Percentiles rank a stretch among this genome's conserved stretches.
Evolutionary conservation across 495 filamentous ascomycete species (phyloP).

Genomic region (Darksidea phi): DNA sequence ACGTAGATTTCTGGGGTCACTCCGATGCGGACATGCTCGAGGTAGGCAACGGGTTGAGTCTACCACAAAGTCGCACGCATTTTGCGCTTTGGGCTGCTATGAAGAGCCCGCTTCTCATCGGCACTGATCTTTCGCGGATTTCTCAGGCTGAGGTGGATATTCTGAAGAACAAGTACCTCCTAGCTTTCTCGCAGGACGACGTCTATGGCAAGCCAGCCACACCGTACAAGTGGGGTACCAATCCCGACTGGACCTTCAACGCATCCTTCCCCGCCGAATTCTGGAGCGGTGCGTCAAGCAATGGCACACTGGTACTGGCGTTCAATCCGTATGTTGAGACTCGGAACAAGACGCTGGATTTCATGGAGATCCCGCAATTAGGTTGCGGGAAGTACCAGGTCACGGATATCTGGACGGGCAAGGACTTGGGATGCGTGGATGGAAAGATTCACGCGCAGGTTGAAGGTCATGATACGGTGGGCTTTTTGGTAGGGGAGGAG

Average conservation of each 20-base stretch:
- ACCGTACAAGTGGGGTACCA: constrained; percentile 67
- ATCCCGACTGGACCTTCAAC: constrained; percentile 62
- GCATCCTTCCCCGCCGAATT: constrained; percentile 59
- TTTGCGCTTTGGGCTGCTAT: constrained; percentile 58
- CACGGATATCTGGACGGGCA: constrained; percentile 55
- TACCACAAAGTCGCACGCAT: constrained; percentile 47
- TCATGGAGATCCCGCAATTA: constrained; percentile 56
- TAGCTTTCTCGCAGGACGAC: constrained; percentile 64
- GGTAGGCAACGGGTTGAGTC: constrained; percentile 60
- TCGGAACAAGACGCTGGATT: constrained; percentile 49
- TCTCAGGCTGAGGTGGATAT: constrained; percentile 49
- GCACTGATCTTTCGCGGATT: constrained; percentile 52
- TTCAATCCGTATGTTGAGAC: constrained; percentile 49
- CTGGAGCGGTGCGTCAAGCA: constrained; percentile 54
- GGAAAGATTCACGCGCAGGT: constrained; percentile 43
- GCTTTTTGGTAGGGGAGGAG: constrained; percentile 42
- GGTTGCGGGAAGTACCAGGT: constrained; percentile 49
- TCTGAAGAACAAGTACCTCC: constrained; percentile 58
- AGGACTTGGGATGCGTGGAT: constrained; percentile 51
- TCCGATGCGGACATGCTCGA: constrained; percentile 71
- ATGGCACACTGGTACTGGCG: constrained; percentile 55
- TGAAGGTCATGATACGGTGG: constrained; percentile 53
- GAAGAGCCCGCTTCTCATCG: constrained; percentile 60
- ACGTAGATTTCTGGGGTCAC: constrained; percentile 54
- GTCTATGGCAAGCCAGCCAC: constrained; percentile 52